Percentiles rank a stretch among this genome's conserved stretches.
Evolutionary conservation across 805 yeast genomes (phyloP).

Genomic region (Starmerella kuoi): DNA sequence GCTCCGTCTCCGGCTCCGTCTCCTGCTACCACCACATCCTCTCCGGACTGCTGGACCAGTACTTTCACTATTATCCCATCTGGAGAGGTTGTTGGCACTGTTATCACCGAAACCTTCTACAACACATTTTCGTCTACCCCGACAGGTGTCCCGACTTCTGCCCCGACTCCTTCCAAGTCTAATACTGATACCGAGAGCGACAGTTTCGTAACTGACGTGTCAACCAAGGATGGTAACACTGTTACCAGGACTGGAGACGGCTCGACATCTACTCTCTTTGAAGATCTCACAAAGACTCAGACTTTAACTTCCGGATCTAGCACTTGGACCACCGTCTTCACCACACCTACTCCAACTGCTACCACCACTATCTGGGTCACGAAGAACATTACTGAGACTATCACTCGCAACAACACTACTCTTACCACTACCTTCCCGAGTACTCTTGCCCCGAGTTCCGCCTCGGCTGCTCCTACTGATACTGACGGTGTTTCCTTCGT

Average conservation of each 20-base stretch:
- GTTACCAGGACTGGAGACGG: not conserved
- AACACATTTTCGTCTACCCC: not conserved
- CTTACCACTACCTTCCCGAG: conserved; percentile 11
- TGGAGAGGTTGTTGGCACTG: conserved; percentile 4
- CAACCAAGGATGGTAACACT: conserved; percentile 9
- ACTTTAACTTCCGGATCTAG: conserved; percentile 1
- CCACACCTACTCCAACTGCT: conserved; percentile 3
- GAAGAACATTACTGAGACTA: conserved; percentile 14
- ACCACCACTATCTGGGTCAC: conserved; percentile 18
- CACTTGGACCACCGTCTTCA: not conserved
- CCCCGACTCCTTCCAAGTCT: not conserved
- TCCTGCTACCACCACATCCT: not conserved
- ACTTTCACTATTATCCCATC: conserved; percentile 6
- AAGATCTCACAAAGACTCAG: conserved; percentile 2
- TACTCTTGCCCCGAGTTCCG: conserved; percentile 7
- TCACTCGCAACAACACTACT: conserved; percentile 13
- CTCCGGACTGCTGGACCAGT: conserved; percentile 14
- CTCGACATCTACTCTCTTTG: conserved; percentile 1
- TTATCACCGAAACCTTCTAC: conserved; percentile 5
- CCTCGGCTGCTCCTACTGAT: too few species aligned
- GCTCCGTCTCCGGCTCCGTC: not conserved
- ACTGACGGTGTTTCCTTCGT: conserved; percentile 16
- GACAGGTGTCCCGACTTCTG: not conserved
- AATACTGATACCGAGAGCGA: not conserved
- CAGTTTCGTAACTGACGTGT: conserved; percentile 10